Base-by-base conservation (phyloP, 2,329 filamentous ascomycete species). In the Tolypocladium album region DNA sequence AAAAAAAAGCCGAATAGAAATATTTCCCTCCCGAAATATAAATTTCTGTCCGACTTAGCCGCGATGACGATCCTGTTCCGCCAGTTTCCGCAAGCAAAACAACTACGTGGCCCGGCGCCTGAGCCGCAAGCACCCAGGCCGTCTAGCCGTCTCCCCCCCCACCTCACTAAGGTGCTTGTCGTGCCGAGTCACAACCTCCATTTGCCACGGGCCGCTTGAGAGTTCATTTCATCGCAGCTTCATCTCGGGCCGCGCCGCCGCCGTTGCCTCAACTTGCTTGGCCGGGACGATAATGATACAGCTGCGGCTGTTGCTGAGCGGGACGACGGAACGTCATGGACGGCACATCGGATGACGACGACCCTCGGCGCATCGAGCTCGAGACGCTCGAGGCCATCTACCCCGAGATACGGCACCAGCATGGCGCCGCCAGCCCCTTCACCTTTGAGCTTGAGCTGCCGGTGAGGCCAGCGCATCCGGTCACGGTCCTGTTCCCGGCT, bases 321-420 rank as follows among this genome's bases (percentile, higher is more conserved):
- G 42, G 40, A 56, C 39, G 43, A 31, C 50, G 31, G 47, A 56
- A 56, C 69, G 57, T 65, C 58, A 75, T 78, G 75, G 75, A 75
- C 63, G 70, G 73, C 59, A 73, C 73, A 61, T 73, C 71, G 63
- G 78, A 82, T 66, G 80, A 85, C 67, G 78, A 82, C 64, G 81
- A 85, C 66, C 75, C 78, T 63, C 83, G 86, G 57, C 71, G 77
- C 59, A 75, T 79, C 55, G 86, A 88, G 75, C 76, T 88, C 59
- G 80, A 78, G 66, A 81, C 84, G 17, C 78, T 88, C 60, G 74
- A 78, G 60, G 83, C 85, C 63, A 88, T 89, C 66, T 89, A 82
- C 64, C 86, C 86, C n/a, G 86, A 88, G 71, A 80, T 88, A 17
- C 76, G 76, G 38, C 71, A 74, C 11, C 69, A 6, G 11, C 2